Evolutionary conservation across 2,329 filamentous ascomycete species (phyloP), one percentile per base, ranked within the genome.

Genomic region (Teratosphaeria pseudoeucalypti): DNA sequence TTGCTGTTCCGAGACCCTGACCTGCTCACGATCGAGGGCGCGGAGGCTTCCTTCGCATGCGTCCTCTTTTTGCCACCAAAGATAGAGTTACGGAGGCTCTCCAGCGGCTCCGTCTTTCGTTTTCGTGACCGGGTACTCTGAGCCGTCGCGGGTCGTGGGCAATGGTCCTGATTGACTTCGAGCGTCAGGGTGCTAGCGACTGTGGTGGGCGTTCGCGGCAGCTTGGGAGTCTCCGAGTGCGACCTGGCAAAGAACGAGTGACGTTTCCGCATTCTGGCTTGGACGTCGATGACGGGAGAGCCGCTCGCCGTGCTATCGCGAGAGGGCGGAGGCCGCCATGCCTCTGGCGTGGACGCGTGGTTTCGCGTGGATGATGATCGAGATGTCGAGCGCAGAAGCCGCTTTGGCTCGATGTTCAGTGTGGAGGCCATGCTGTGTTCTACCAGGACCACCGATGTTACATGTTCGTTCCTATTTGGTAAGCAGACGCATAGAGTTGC

Each of bases 211-310:
- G 47, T 60, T 54, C 55, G 59, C 52, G 58, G 60, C 34, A 58
- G 56, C 37, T 58, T 63, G 16, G 64, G 57, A 32, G 63, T 61
- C 52, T 68, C 66, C 43, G 63, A 64, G 29, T 57, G 62, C 32
- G 64, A 59, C 11, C 66, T 64, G 52, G 63, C 62, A 55, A 68
- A 68, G 64, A 68, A 66, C 5, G 66, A 68, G 26, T 66, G 60
- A 49, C 65, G 61, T 57, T 67, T 67, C 7, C 62, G 61, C 49
- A 63, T 58, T n/a, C n/a, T 54, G 53, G 26, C 14, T 37, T 54
- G 12, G 3, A 26, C 19, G 5, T 19, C 53, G 27, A 16, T 16
- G 14, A 37, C 19, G 27, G 19, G 14, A 3, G 26, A 32, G 53
- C 34, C 27, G 53, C 34, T 54, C 34, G 53, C 3, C 16, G 11